Evolutionary conservation across 805 yeast genomes (phyloP).

Genomic region (Candida coleopterorum): DNA sequence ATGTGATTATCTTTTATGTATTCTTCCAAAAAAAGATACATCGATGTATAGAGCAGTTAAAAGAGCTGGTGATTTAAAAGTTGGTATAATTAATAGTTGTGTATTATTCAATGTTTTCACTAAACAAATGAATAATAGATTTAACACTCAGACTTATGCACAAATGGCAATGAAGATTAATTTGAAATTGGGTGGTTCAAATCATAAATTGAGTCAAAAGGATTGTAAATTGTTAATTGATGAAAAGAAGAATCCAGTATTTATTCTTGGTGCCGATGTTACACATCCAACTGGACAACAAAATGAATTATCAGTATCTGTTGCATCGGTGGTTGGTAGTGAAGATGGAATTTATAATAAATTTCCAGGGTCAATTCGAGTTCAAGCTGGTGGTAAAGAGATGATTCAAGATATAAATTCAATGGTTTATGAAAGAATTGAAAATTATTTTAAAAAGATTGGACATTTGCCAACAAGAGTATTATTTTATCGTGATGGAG

Average conservation of each 20-base stretch:
- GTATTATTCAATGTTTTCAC: conserved; percentile 8
- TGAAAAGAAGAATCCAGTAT: conserved; percentile 5
- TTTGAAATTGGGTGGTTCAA: conserved; percentile 9
- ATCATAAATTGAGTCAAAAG: conserved; percentile 6
- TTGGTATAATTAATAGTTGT: conserved; percentile 9
- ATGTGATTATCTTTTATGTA: conserved; percentile 8
- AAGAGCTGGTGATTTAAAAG: conserved; percentile 10
- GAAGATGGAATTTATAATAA: conserved; percentile 9
- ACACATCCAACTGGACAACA: conserved; percentile 8
- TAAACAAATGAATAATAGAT: conserved; percentile 2
- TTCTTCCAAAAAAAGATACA: conserved; percentile 8
- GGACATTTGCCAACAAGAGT: conserved; percentile 7
- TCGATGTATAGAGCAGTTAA: conserved; percentile 7
- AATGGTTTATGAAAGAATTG: conserved; percentile 9
- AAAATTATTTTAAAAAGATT: conserved; percentile 7
- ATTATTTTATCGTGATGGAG: conserved; percentile 10
- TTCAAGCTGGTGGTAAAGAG: conserved; percentile 9
- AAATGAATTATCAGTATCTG: conserved; percentile 6
- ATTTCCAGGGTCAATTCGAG: conserved; percentile 8
- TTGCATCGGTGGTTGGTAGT: conserved; percentile 10
- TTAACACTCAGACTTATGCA: conserved; percentile 7
- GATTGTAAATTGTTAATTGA: conserved; percentile 6
- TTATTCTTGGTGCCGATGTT: conserved; percentile 11
- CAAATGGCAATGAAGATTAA: conserved; percentile 10
- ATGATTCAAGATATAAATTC: conserved; percentile 6